A percentile compares a stretch with the other conserved stretches of the same genome.
phyloP scores from a whole-genome alignment of 257 asterid genomes.

The Vinca minor region DNA sequence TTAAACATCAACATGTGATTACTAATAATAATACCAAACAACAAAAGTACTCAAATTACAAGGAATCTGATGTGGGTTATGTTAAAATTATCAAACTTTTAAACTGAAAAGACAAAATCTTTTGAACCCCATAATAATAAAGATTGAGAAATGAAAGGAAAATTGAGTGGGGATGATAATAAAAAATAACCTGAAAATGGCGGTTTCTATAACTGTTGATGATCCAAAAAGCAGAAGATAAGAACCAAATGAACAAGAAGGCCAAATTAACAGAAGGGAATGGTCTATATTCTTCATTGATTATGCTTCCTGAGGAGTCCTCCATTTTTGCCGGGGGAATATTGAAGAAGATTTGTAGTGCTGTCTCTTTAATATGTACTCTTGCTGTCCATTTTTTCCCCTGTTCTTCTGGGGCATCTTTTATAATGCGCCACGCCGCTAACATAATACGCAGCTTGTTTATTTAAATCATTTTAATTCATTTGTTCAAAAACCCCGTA shows the following conservation, averaged over 20 bases:
- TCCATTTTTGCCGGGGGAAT: conserved; percentile 26
- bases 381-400: neutral
- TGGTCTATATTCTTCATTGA: conserved; percentile 43
- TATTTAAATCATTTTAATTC: neutral
- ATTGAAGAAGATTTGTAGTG: neutral
- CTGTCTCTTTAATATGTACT: neutral
- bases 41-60: neutral
- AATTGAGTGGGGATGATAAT: neutral
- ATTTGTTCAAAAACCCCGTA: neutral
- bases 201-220: conserved; percentile 57
- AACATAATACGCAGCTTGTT: neutral
- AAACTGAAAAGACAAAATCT: neutral
- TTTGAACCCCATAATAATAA: neutral
- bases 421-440: neutral
- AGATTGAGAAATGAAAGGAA: neutral
- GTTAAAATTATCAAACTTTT: neutral
- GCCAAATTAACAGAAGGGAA: conserved; percentile 52
- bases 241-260: conserved; percentile 51
- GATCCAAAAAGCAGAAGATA: conserved; percentile 66
- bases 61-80: neutral
- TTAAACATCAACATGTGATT: too few species aligned
- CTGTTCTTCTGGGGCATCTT: neutral
- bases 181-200: conserved; percentile 87
- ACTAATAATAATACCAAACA: neutral
- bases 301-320: conserved; percentile 17